phyloP scores from a whole-genome alignment of 2,329 filamentous ascomycete genomes.

The Colletotrichum kahawae region DNA sequence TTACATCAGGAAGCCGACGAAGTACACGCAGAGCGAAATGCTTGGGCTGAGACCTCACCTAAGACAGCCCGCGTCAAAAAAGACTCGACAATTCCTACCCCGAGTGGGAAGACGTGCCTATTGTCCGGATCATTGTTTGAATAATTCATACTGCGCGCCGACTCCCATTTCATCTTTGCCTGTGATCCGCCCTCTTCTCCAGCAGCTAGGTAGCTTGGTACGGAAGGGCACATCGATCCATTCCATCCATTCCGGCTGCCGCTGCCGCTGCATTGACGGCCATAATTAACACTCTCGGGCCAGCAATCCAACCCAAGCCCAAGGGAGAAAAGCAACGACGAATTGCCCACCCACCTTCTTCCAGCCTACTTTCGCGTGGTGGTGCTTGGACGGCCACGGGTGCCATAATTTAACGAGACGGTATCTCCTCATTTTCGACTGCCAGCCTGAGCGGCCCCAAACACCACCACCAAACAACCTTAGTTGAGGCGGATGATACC shows the following conservation, averaged over 20 bases:
- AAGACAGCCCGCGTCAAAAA: background rate
- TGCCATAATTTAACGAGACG: conserved; percentile 6
- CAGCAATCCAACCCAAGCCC: background rate
- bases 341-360: background rate
- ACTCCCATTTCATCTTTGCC: background rate
- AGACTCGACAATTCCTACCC: background rate
- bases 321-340: conserved; percentile 17
- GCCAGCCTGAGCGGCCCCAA: background rate
- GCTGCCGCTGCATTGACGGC: background rate
- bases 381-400: conserved; percentile 15
- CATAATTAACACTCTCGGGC: background rate
- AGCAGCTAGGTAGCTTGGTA: background rate
- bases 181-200: background rate
- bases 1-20: conserved; percentile 3
- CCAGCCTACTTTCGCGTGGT: background rate
- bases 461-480: background rate
- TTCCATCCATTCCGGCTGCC: conserved; percentile 1
- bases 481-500: conserved; percentile 5
- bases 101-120: background rate
- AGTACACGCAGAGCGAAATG: background rate
- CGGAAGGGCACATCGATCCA: background rate
- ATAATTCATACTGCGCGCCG: background rate
- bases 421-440: background rate
- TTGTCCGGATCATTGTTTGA: background rate
- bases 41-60: conserved; percentile 4